Base-by-base conservation (phyloP, 108 stramenopile genomes). In the Skeletonema menzelii region DNA sequence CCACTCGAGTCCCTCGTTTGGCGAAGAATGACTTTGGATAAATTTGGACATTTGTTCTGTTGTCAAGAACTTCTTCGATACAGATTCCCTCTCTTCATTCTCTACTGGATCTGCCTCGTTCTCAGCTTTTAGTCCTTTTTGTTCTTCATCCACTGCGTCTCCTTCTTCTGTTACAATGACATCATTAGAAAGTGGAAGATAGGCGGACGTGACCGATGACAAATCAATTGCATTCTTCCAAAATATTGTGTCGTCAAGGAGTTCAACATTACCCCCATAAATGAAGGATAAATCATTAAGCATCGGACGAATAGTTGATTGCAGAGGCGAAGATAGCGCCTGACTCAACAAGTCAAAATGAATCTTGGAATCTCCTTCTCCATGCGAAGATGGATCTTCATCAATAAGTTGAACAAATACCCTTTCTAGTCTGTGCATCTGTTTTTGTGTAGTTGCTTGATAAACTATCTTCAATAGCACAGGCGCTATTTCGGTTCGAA, bases 381-480 rank as follows among this genome's bases (percentile, higher is more conserved):
- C 20, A 67, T 66, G 65, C 12, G 64, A 66, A 26, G 37, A 26
- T 14, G 78, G 78, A 79, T 72, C 57, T 67, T 79, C 78, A 62
- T 79, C 78, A 42, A 72, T 56, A 12, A 79, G 44, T n/a, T 72
- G 42, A 22, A 79, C 26, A 13, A 56, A 67, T 22, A 79, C 27
- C 5, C 65, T 67, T 40, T 59, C 59, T 24, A 79, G 19, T 72
- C 69, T 60, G 5, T 66, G 59, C 28, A 8, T 60, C 46, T 49
- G 30, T 44, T 26, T 22, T 15, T 42, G 13, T 13, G 47, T 17
- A 49, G 27, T 22, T 26, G 26, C 10, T 42, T 15, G 15, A 27
- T 49, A 75, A 0, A 62, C 32, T 4, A 28, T 66, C 14, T 53
- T 32, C 12, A 56, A 72, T 38, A 79, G 24, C 2, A 63, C 44